Evolutionary conservation across 2,329 filamentous ascomycete genomes (phyloP).

Genomic region (Microcyclospora pomicola): DNA sequence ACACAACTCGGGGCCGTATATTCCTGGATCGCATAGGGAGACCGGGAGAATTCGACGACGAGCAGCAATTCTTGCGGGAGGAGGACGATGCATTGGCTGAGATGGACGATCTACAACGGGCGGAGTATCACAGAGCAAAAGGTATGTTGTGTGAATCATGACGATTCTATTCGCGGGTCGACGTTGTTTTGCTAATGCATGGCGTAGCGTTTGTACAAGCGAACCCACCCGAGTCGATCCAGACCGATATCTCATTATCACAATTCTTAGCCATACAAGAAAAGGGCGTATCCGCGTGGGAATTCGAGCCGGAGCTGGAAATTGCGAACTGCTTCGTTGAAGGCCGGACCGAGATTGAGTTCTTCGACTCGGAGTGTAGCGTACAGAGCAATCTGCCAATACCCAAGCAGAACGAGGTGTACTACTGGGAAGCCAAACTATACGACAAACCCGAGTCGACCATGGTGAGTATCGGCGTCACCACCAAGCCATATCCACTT

Average conservation of each 20-base stretch:
- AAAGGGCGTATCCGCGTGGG: slow-evolving; percentile 98
- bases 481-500: slow-evolving; percentile 90
- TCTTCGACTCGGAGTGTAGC: slow-evolving; percentile 95
- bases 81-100: slow-evolving; percentile 88
- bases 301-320: slow-evolving; percentile 97
- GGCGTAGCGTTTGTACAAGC: slow-evolving; percentile 73
- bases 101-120: slow-evolving; percentile 86
- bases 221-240: slow-evolving; percentile 86
- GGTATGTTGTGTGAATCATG: slow-evolving; percentile 40
- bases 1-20: slow-evolving; percentile 76
- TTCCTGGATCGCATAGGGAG: slow-evolving; percentile 84
- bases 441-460: slow-evolving; percentile 92
- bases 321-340: slow-evolving; percentile 99
- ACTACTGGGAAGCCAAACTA: slow-evolving; percentile 98
- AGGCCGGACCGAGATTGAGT: slow-evolving; percentile 90
- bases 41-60: slow-evolving; percentile 94
- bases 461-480: slow-evolving; percentile 79
- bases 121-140: slow-evolving; percentile 89
- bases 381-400: slow-evolving; percentile 94
- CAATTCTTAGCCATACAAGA: slow-evolving; percentile 98
- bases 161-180: too few species aligned
- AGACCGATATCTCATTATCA: slow-evolving; percentile 93
- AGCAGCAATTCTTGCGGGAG: slow-evolving; percentile 84
- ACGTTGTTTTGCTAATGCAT: slow-evolving; percentile 14
- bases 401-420: slow-evolving; percentile 97